Evolutionary conservation across 257 asterid genomes (phyloP).

Genomic region (Osmanthus fragrans): DNA sequence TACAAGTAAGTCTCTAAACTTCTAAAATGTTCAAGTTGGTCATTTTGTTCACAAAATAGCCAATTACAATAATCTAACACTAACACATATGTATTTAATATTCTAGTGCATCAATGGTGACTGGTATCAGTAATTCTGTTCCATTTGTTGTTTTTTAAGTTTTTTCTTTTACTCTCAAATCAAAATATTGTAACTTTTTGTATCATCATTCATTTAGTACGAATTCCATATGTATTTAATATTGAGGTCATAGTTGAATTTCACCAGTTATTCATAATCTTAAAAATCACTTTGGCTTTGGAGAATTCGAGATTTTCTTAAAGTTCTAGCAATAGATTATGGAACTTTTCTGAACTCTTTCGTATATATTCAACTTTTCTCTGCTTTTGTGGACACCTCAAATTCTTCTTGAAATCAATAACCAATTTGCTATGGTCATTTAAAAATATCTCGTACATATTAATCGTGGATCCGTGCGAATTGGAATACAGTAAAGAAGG

Average conservation of each 20-base stretch:
- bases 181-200: neutral
- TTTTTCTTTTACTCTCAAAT: neutral
- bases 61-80: too few relatives aligned
- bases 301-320: neutral
- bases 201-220: neutral
- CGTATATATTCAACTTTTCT: neutral
- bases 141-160: neutral
- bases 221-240: neutral
- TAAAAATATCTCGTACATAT: too few relatives aligned
- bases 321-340: neutral
- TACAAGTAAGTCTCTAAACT: too few relatives aligned
- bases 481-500: too few relatives aligned
- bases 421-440: too few relatives aligned
- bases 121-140: neutral
- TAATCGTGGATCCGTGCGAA: too few relatives aligned
- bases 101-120: conserved; percentile 53
- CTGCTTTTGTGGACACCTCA: too few relatives aligned
- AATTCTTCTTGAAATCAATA: too few relatives aligned
- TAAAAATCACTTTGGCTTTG: neutral
- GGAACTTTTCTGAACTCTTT: neutral
- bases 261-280: neutral
- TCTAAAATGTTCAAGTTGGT: too few relatives aligned
- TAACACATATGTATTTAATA: neutral
- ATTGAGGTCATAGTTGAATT: neutral
- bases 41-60: too few relatives aligned